phyloP scores from a whole-genome alignment of 208 protist genomes.

The Endotrypanum monterogeii region DNA sequence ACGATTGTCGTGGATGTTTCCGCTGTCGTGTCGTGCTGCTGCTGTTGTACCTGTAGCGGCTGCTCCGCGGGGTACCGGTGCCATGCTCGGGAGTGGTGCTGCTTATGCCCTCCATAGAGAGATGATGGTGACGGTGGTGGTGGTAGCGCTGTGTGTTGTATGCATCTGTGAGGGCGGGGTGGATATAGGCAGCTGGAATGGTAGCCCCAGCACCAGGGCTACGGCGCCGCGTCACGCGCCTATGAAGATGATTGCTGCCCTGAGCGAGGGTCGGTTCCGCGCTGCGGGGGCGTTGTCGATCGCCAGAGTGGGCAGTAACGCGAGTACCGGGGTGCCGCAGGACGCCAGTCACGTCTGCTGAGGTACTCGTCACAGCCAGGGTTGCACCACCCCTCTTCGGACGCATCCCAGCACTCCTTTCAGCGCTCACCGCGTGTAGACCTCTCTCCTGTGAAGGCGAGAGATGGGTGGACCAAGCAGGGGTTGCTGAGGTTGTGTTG shows the following conservation, averaged over 20 bases:
- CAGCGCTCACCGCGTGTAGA: not conserved
- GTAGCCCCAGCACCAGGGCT: conserved; percentile 5
- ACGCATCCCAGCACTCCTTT: not conserved
- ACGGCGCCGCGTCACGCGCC: conserved; percentile 6
- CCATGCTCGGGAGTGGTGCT: conserved; percentile 42
- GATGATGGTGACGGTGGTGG: conserved; percentile 6
- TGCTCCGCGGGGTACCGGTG: conserved; percentile 43
- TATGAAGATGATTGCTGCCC: not conserved
- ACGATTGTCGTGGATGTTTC: not conserved
- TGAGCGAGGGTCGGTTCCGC: conserved; percentile 4
- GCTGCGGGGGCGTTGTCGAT: conserved; percentile 1
- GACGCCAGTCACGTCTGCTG: not conserved
- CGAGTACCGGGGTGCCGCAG: not conserved
- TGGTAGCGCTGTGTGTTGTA: conserved; percentile 1
- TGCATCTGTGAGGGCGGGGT: not conserved
- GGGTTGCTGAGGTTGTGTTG: conserved; percentile 1
- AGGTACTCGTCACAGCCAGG: not conserved
- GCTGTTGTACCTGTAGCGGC: conserved; percentile 24
- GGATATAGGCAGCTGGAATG: too few relatives aligned
- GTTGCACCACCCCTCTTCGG: not conserved
- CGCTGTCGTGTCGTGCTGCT: conserved; percentile 1
- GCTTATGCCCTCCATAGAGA: conserved; percentile 29
- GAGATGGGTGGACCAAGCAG: not conserved
- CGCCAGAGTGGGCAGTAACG: not conserved
- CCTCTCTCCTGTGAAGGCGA: not conserved